These are phyloP conservation scores for Sporodiniella umbellata DNA, from an alignment of 371 early-diverging fungal species.

Conservation along the genomic window DNA sequence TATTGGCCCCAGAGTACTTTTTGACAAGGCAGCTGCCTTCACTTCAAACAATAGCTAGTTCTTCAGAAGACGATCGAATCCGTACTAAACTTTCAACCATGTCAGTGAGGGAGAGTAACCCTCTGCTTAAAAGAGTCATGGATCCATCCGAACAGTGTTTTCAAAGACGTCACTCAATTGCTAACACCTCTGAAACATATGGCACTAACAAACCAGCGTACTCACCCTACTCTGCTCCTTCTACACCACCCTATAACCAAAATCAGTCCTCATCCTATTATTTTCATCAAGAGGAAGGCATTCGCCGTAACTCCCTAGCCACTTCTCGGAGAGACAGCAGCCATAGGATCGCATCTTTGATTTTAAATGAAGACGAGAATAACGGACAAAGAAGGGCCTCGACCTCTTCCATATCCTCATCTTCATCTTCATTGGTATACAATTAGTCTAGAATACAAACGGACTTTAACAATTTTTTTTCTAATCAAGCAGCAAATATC, in stretches of 20 bases:
- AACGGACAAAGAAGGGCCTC: background rate
- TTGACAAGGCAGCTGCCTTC: background rate
- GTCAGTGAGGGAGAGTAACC: background rate
- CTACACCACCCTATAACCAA: background rate
- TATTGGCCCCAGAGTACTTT: background rate
- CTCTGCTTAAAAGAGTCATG: background rate
- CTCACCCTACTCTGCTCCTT: conserved; percentile 1
- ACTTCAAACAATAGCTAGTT: background rate
- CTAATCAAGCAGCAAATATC: no score
- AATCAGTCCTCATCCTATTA: background rate
- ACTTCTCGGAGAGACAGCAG: background rate
- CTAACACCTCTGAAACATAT: background rate
- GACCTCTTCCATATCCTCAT: background rate
- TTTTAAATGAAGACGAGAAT: background rate
- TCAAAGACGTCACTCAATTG: conserved; percentile 1
- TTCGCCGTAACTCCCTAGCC: background rate
- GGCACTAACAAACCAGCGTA: background rate
- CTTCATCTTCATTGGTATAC: background rate
- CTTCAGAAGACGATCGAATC: background rate
- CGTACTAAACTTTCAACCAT: background rate
- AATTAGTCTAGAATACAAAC: background rate
- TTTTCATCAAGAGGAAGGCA: background rate
- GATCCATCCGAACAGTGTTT: background rate
- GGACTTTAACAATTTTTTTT: background rate
- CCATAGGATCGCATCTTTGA: background rate